These are phyloP conservation scores for Camelina sativa DNA, from an alignment of 345 rosid genomes.

Conservation along the genomic window DNA sequence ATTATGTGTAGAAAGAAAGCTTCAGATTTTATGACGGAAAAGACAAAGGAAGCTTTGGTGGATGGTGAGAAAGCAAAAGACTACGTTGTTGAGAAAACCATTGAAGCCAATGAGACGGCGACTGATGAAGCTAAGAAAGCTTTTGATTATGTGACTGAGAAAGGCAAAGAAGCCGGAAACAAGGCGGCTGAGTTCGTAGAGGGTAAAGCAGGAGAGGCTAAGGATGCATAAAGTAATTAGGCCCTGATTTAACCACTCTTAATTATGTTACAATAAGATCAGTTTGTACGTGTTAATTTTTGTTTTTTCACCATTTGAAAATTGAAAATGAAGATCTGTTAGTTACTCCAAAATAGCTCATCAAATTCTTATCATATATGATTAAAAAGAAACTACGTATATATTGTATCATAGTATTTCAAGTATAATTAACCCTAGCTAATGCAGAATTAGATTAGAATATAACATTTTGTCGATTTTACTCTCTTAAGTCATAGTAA, in stretches of 20 bases:
- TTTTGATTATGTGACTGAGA: slow-evolving; percentile 42
- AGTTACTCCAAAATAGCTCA: neutral
- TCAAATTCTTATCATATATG: neutral
- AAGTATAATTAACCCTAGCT: neutral
- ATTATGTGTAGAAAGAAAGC: slow-evolving; percentile 33
- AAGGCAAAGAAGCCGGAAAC: slow-evolving; percentile 43
- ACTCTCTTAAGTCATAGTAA: too few relatives aligned
- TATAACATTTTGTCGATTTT: too few relatives aligned
- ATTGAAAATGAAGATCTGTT: neutral
- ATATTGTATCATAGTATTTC: neutral
- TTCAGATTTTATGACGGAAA: slow-evolving; percentile 38
- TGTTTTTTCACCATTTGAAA: neutral
- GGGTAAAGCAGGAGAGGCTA: slow-evolving; percentile 41
- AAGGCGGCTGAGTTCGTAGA: slow-evolving; percentile 30
- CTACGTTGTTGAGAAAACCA: slow-evolving; percentile 33
- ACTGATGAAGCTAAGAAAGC: slow-evolving; percentile 34
- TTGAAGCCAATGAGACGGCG: slow-evolving; percentile 11
- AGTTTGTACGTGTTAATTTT: neutral
- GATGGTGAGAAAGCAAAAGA: slow-evolving; percentile 44
- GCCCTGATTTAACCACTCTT: neutral
- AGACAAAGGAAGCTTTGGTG: slow-evolving; percentile 35
- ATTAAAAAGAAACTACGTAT: neutral
- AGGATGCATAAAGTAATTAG: slow-evolving; percentile 27
- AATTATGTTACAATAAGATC: neutral
- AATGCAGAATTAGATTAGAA: too few relatives aligned